Conservation (phyloP, 768 basidiomycete genomes). For the Chlorophyllum brunneum region DNA sequence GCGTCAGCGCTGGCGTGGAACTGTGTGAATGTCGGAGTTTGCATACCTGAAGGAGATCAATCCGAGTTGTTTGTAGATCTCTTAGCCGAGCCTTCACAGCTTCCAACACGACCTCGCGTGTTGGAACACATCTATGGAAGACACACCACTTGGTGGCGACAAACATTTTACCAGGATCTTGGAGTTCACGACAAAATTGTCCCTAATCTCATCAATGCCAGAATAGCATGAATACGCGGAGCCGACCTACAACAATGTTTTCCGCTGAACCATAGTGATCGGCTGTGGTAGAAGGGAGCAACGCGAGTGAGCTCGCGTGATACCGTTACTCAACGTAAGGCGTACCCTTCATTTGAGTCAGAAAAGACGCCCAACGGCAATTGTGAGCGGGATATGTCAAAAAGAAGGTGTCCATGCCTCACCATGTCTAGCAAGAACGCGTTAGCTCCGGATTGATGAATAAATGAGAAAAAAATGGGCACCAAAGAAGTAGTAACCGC, state of each 20-base stretch:
- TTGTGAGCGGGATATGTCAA: background rate
- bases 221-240: slow-evolving; percentile 11
- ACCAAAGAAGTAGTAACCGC: slow-evolving; percentile 67
- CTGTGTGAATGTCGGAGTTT: slow-evolving; percentile 3
- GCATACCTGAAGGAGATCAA: slow-evolving; percentile 71
- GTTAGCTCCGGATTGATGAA: background rate
- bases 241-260: slow-evolving; percentile 63
- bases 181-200: slow-evolving; percentile 52
- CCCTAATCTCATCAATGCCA: slow-evolving; percentile 45
- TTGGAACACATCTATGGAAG: slow-evolving; percentile 48
- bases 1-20: slow-evolving; percentile 2
- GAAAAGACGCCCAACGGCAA: slow-evolving; percentile 1
- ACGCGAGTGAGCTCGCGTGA: background rate
- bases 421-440: slow-evolving; percentile 48
- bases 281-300: slow-evolving; percentile 36
- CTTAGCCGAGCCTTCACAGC: slow-evolving; percentile 64
- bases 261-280: slow-evolving; percentile 88
- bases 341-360: slow-evolving; percentile 25
- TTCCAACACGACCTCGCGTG: slow-evolving; percentile 54
- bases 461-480: slow-evolving; percentile 5
- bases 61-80: slow-evolving; percentile 50
- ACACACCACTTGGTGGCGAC: slow-evolving; percentile 89
- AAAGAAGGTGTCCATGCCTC: slow-evolving; percentile 7
- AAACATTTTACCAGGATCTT: slow-evolving; percentile 40
- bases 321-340: background rate